phyloP scores from a whole-genome alignment of 345 rosid species.

The Eucalyptus sp. region DNA sequence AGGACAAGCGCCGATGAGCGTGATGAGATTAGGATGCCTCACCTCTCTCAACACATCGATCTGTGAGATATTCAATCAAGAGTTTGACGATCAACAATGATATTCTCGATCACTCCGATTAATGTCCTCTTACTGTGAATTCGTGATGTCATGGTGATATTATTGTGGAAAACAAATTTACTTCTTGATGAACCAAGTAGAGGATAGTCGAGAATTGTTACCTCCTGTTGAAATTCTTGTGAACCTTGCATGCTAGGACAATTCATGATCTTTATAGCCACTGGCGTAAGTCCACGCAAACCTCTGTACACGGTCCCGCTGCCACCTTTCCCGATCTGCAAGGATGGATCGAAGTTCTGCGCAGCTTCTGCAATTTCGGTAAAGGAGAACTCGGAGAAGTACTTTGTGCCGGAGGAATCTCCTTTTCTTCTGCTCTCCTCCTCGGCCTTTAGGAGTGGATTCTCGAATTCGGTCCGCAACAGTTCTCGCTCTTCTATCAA shows the following conservation, averaged over 20 bases:
- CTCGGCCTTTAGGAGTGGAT: neutral
- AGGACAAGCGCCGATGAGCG: slow-evolving; percentile 74
- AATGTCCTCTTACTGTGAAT: neutral
- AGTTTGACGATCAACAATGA: neutral
- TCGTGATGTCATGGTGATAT: neutral
- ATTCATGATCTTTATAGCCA: neutral
- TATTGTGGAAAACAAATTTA: neutral
- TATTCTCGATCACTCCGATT: neutral
- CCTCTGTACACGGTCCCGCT: neutral
- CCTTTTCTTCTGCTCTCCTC: neutral
- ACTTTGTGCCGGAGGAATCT: neutral
- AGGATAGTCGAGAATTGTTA: neutral
- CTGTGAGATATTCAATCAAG: neutral
- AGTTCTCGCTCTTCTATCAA: neutral
- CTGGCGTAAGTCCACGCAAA: neutral
- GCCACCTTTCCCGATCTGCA: neutral
- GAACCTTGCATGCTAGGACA: neutral
- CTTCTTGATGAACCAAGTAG: neutral
- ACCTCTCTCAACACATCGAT: slow-evolving; percentile 9
- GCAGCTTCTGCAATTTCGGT: neutral
- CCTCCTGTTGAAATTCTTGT: slow-evolving; percentile 1
- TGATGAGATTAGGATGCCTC: slow-evolving; percentile 76
- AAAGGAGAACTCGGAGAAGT: neutral
- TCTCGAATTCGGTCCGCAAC: neutral
- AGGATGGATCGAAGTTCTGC: neutral